phyloP scores from a whole-genome alignment of 2,329 filamentous ascomycete genomes.

The Amesomyces nigricolor region DNA sequence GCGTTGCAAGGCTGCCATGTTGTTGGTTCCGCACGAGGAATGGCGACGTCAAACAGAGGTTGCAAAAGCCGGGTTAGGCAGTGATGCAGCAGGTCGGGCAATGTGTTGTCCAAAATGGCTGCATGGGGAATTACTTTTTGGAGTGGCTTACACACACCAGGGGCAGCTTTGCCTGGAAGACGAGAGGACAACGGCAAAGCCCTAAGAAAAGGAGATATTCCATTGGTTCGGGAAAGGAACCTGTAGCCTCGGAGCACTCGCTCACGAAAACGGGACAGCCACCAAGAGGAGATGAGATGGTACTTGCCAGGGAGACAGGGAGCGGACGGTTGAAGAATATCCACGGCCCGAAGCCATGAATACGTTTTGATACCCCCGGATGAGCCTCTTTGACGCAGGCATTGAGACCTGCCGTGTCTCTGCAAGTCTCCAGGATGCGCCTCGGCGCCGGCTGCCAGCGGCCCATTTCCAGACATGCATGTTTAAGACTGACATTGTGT shows the following conservation, averaged over 20 bases:
- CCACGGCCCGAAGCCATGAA: slow-evolving; percentile 11
- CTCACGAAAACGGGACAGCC: slow-evolving; percentile 9
- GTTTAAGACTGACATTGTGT: slow-evolving; percentile 10
- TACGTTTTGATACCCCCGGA: slow-evolving; percentile 14
- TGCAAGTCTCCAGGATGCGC: slow-evolving; percentile 13
- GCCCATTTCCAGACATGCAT: slow-evolving; percentile 17
- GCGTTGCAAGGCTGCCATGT: slow-evolving; percentile 13
- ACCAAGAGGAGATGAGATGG: not conserved
- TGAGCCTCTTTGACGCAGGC: slow-evolving; percentile 7
- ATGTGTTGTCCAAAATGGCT: slow-evolving; percentile 26
- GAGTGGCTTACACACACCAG: slow-evolving; percentile 9
- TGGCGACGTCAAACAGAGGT: slow-evolving; percentile 24
- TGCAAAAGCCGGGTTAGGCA: slow-evolving; percentile 27
- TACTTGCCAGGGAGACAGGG: not conserved
- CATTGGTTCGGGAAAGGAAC: slow-evolving; percentile 16
- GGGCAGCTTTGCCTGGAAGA: not conserved
- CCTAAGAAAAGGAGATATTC: slow-evolving; percentile 13
- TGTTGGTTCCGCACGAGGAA: slow-evolving; percentile 23
- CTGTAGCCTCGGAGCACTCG: not conserved
- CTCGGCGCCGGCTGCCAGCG: slow-evolving; percentile 14
- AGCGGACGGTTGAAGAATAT: not conserved
- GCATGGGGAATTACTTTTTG: slow-evolving; percentile 18
- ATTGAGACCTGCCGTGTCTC: slow-evolving; percentile 3
- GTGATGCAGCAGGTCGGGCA: slow-evolving; percentile 28
- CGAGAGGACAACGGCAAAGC: not conserved